Percentiles rank a stretch among this genome's conserved stretches.
Conservation (phyloP, 2,329 filamentous ascomycete species). For the Talaromyces sp. region DNA sequence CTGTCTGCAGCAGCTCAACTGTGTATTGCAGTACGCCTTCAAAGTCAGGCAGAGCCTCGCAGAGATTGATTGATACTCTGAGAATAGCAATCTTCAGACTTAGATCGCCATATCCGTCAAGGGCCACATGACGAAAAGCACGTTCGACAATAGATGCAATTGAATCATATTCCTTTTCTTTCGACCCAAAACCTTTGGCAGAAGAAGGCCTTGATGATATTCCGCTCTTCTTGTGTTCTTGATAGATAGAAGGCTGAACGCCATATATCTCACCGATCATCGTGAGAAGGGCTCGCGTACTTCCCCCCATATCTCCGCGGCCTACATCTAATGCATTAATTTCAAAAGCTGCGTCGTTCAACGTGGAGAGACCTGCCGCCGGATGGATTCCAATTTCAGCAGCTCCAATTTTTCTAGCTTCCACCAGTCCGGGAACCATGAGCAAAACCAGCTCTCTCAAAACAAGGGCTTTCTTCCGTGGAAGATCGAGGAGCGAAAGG, state of each 20-base stretch:
- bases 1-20: conserved; percentile 73
- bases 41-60: conserved; percentile 88
- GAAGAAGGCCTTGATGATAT: conserved; percentile 20
- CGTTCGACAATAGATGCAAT: conserved; percentile 39
- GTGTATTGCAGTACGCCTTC: conserved; percentile 84
- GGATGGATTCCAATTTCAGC: conserved; percentile 97
- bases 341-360: conserved; percentile 52
- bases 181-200: conserved; percentile 13
- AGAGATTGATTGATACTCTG: conserved; percentile 85
- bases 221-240: conserved; percentile 29
- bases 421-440: conserved; percentile 76
- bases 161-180: conserved; percentile 24
- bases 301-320: conserved; percentile 39
- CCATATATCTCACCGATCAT: conserved; percentile 38
- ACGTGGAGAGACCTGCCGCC: conserved; percentile 73
- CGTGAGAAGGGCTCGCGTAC: conserved; percentile 35
- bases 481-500: conserved; percentile 70
- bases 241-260: conserved; percentile 34
- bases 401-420: conserved; percentile 85
- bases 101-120: conserved; percentile 65
- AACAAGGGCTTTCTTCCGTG: conserved; percentile 86
- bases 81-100: conserved; percentile 81
- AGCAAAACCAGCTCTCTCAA: conserved; percentile 79
- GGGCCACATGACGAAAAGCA: conserved; percentile 41
- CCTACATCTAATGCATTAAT: conserved; percentile 41